Conservation (phyloP, 805 yeast species). For the Candida glaebosa region DNA sequence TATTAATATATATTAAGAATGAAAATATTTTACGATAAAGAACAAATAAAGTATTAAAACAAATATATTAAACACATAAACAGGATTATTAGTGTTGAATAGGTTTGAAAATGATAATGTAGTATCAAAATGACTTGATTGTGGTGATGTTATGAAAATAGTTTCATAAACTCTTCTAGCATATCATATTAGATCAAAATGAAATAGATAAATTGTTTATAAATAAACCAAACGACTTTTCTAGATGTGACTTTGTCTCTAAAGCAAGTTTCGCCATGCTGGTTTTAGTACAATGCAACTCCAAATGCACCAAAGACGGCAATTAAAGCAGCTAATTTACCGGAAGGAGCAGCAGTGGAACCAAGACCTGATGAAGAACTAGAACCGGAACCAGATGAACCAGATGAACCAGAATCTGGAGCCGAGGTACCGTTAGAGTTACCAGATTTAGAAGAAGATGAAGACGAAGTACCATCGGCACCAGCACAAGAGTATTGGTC, state of each 20-base stretch:
- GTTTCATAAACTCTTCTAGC: slow-evolving; percentile 71
- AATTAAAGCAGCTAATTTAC: slow-evolving; percentile 24
- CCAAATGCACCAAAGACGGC: slow-evolving; percentile 37
- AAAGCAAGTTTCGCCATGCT: slow-evolving; percentile 1
- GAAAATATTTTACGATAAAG: background rate
- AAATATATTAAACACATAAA: slow-evolving; percentile 1
- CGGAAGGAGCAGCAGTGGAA: slow-evolving; percentile 14
- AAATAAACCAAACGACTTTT: background rate
- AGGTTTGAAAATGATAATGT: background rate
- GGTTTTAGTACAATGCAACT: slow-evolving; percentile 25
- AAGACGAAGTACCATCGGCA: slow-evolving; percentile 45
- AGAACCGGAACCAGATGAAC: slow-evolving; percentile 14
- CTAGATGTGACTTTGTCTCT: background rate
- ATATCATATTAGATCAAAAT: slow-evolving; percentile 1
- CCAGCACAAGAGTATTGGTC: slow-evolving; percentile 76
- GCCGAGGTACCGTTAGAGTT: slow-evolving; percentile 22
- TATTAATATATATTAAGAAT: background rate
- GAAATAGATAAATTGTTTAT: slow-evolving; percentile 1
- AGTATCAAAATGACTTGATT: slow-evolving; percentile 44
- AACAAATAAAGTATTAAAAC: slow-evolving; percentile 1
- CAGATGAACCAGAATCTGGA: slow-evolving; percentile 23
- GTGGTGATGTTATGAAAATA: too few species aligned
- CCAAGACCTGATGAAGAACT: slow-evolving; percentile 23
- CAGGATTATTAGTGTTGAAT: background rate
- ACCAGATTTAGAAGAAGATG: slow-evolving; percentile 40